Percentiles rank a stretch among this genome's conserved stretches.
Conservation (phyloP, 2,329 filamentous ascomycete genomes). For the Hymenoscyphus scutula region DNA sequence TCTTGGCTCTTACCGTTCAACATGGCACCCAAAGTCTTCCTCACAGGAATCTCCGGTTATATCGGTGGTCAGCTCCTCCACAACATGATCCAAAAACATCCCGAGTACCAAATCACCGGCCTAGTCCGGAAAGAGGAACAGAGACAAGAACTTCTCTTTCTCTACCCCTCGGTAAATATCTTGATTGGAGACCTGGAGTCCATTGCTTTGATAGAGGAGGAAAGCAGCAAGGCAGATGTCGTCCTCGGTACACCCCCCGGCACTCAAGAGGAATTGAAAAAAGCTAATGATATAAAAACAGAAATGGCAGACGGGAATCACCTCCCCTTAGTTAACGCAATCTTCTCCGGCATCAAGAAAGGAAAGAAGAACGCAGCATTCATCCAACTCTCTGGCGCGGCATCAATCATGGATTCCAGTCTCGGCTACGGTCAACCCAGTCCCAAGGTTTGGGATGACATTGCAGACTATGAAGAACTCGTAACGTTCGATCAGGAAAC, state of each 20-base stretch:
- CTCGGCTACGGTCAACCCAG: constrained; percentile 25
- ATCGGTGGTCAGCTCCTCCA: too few relatives aligned
- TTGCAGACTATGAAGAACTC: constrained; percentile 43
- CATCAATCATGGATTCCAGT: constrained; percentile 7
- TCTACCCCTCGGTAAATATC: constrained; percentile 16
- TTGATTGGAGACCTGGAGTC: constrained; percentile 20
- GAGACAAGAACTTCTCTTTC: constrained; percentile 12
- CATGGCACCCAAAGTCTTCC: too few relatives aligned
- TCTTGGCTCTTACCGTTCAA: too few relatives aligned
- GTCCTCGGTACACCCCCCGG: constrained; percentile 16
- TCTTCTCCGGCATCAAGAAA: constrained; percentile 17
- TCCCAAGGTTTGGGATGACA: constrained; percentile 46
- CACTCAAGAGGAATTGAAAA: background rate
- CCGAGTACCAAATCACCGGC: constrained; percentile 11
- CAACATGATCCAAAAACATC: too few relatives aligned
- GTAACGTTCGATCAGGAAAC: constrained; percentile 41
- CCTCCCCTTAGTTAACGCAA: constrained; percentile 2
- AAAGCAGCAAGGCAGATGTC: constrained; percentile 20
- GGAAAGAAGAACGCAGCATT: constrained; percentile 14
- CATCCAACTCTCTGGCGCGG: constrained; percentile 22
- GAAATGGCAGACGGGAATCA: constrained; percentile 19
- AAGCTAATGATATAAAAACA: constrained; percentile 2
- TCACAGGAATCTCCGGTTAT: too few relatives aligned
- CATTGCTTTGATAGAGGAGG: constrained; percentile 12
- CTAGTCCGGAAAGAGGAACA: constrained; percentile 22